Evolutionary conservation across 345 rosid species (phyloP).

Genomic region (Gynandropsis gynandra): DNA sequence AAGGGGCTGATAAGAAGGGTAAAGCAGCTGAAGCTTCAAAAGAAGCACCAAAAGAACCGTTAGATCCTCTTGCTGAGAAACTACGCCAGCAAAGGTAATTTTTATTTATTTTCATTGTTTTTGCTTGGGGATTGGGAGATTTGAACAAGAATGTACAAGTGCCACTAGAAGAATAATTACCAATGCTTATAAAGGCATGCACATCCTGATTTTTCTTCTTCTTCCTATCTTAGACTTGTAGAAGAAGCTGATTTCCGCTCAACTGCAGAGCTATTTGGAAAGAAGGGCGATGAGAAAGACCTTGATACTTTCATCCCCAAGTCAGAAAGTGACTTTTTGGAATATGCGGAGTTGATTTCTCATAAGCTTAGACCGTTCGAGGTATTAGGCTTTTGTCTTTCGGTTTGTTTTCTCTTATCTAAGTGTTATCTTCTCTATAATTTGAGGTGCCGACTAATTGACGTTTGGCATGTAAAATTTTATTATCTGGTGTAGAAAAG

Average conservation of each 20-base stretch:
- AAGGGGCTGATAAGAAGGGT: slow-evolving; percentile 46
- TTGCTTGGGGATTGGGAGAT: neutral
- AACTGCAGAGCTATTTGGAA: slow-evolving; percentile 64
- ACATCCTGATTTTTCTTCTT: slow-evolving; percentile 8
- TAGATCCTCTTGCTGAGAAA: slow-evolving; percentile 71
- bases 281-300: slow-evolving; percentile 48
- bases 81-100: slow-evolving; percentile 68
- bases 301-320: slow-evolving; percentile 79
- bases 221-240: slow-evolving; percentile 49
- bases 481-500: slow-evolving; percentile 57
- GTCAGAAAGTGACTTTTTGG: slow-evolving; percentile 82
- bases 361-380: slow-evolving; percentile 61
- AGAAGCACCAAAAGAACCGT: slow-evolving; percentile 28
- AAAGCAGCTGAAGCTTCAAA: slow-evolving; percentile 32
- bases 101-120: slow-evolving; percentile 1
- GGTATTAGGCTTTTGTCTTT: slow-evolving; percentile 35
- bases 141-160: neutral
- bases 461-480: neutral
- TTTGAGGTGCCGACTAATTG: too few relatives aligned
- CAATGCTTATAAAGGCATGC: neutral
- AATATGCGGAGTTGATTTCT: slow-evolving; percentile 86
- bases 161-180: neutral
- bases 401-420: neutral
- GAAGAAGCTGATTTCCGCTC: slow-evolving; percentile 86
- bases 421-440: too few relatives aligned